Conservation (phyloP, 78 protist genomes). For the Planoprotostelium fungivorum region DNA sequence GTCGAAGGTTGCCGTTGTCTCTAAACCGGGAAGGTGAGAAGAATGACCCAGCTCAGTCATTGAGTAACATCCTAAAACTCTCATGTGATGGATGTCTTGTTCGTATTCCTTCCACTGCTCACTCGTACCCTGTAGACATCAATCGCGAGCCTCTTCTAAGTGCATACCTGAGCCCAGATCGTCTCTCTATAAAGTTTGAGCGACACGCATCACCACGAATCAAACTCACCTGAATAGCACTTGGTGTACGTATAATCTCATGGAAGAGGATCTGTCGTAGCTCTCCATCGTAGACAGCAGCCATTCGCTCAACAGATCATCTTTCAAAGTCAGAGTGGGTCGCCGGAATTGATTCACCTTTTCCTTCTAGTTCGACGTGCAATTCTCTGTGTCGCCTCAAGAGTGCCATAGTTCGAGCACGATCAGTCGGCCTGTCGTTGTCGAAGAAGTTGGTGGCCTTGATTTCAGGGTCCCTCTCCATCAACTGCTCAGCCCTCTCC, state of each 20-base stretch:
- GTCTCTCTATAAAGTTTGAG: no score
- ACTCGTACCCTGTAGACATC: neutral
- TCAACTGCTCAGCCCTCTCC: neutral
- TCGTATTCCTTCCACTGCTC: neutral
- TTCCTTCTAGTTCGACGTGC: neutral
- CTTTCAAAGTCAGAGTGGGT: neutral
- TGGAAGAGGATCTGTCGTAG: neutral
- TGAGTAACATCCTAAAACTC: conserved; percentile 67
- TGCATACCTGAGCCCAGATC: conserved; percentile 2
- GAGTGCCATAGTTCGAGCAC: neutral
- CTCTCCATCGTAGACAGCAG: neutral
- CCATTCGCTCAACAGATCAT: neutral
- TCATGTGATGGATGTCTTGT: conserved; percentile 2
- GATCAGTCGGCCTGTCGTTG: neutral
- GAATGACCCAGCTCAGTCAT: conserved; percentile 73
- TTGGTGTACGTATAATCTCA: conserved; percentile 5
- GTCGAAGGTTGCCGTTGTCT: conserved; percentile 84
- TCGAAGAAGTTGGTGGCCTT: neutral
- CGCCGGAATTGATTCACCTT: neutral
- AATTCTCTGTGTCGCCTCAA: neutral
- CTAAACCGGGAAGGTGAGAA: conserved; percentile 49
- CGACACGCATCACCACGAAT: no score
- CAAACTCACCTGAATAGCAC: conserved; percentile 2
- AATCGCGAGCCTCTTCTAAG: neutral
- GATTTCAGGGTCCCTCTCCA: neutral